Evolutionary conservation across 768 basidiomycete genomes (phyloP), one percentile per base, ranked within the genome.

Genomic region (Scleroderma citrinum): DNA sequence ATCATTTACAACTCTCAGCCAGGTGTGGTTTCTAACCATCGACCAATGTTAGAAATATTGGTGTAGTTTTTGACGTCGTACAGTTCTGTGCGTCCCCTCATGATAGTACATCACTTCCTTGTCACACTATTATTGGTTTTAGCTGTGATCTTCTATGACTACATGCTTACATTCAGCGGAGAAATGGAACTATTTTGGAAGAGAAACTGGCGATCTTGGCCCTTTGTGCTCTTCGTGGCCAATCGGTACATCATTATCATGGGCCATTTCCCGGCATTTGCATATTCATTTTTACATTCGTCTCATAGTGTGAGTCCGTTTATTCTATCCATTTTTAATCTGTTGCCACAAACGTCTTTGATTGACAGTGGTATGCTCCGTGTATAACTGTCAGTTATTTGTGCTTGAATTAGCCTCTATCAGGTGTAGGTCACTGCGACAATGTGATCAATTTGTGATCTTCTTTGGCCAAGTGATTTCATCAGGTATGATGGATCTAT

Each of bases 121-220:
- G n/a, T n/a, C n/a, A n/a, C n/a, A n/a, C n/a, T n/a, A n/a, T n/a
- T n/a, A n/a, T n/a, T n/a, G n/a, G n/a, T n/a, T n/a, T n/a, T n/a
- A n/a, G n/a, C n/a, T n/a, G n/a, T n/a, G n/a, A n/a, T n/a, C n/a
- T 55, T 69, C 16, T 72, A 73, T 48, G 77, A 79, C 43, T 76
- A 74, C 51, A 36, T 63, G 45, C 57, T 76, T 29, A 79, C 77
- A 0, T 51, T 79, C 5, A 39, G 50, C 1, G 40, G 51, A 23
- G 77, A 79, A 52, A 60, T 75, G 7, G 67, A 72, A n/a, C 60
- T 65, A 5, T 73, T 70, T 56, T 79, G 77, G 77, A 51, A 46
- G 5, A 52, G 52, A 46, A 36, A 56, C 19, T 57, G 57, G 5
- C n/a, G 69, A 6, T 64, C 62, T 20, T 71, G 63, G 64, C 66